Evolutionary conservation across 495 filamentous ascomycete species (phyloP).

Genomic region (Chlorociboria aeruginascens): DNA sequence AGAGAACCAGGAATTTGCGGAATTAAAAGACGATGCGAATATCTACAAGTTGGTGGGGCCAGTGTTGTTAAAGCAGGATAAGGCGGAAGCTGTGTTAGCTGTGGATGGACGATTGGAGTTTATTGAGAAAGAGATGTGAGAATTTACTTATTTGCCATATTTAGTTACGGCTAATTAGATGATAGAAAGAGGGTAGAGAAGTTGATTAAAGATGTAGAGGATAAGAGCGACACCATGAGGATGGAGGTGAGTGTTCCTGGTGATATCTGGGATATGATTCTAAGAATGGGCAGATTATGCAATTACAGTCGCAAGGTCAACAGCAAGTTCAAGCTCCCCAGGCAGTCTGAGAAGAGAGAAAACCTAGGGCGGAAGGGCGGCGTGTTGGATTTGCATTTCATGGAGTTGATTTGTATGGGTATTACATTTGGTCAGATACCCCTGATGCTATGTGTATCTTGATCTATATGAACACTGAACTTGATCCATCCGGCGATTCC

Average conservation of each 20-base stretch:
- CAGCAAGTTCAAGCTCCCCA: constrained; percentile 6
- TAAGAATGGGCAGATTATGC: constrained; percentile 15
- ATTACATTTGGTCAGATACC: no score
- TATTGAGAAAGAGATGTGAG: constrained; percentile 88
- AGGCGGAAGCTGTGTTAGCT: constrained; percentile 71
- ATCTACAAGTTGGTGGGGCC: constrained; percentile 96
- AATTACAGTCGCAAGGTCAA: constrained; percentile 14
- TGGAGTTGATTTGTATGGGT: no score
- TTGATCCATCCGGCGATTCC: no score
- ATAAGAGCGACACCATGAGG: constrained; percentile 73
- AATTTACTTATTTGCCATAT: no score
- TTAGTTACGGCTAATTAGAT: constrained; percentile 6
- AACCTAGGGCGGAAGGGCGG: no score
- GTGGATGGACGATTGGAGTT: constrained; percentile 86
- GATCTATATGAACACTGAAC: no score
- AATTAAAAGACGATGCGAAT: constrained; percentile 63
- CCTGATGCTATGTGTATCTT: no score
- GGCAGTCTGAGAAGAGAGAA: not conserved
- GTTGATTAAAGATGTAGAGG: constrained; percentile 67
- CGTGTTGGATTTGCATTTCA: no score
- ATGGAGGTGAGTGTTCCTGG: constrained; percentile 38
- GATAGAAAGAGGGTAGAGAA: constrained; percentile 68
- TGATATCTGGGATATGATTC: not conserved
- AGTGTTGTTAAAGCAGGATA: constrained; percentile 89
- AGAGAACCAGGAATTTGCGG: constrained; percentile 59